These are phyloP conservation scores for Diaporthe destruens DNA, from an alignment of 2,329 filamentous ascomycete genomes.

Conservation along the genomic window DNA sequence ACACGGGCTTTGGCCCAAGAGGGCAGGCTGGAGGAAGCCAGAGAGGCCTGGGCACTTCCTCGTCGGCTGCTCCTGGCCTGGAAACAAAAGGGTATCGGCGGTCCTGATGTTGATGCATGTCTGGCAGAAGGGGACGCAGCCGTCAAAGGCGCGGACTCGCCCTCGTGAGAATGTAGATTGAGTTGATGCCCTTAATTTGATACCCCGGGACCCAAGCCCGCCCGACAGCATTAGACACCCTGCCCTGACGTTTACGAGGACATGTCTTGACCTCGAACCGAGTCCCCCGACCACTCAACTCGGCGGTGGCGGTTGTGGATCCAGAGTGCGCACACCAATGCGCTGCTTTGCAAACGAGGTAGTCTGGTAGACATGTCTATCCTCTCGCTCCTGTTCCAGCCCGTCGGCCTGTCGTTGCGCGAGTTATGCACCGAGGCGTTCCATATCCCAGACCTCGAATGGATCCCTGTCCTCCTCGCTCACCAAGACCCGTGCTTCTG, in stretches of 20 bases:
- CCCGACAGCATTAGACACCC: not conserved
- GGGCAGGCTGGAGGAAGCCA: constrained; percentile 72
- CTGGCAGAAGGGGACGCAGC: constrained; percentile 68
- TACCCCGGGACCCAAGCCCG: constrained; percentile 12
- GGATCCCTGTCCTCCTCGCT: constrained; percentile 89
- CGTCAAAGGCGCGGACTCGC: constrained; percentile 47
- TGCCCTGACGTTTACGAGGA: not conserved
- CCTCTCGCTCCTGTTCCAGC: not conserved
- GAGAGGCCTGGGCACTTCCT: constrained; percentile 67
- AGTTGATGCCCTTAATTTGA: constrained; percentile 26
- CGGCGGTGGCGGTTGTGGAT: not conserved
- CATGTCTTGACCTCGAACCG: not conserved
- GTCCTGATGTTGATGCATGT: constrained; percentile 65
- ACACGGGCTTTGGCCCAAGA: constrained; percentile 69
- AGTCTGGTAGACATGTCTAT: not conserved
- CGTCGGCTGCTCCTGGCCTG: constrained; percentile 64
- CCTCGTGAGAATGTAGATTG: constrained; percentile 23
- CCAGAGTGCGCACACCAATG: not conserved
- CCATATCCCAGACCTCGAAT: constrained; percentile 78
- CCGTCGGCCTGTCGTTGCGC: constrained; percentile 19
- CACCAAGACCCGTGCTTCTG: constrained; percentile 73
- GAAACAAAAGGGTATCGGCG: constrained; percentile 67
- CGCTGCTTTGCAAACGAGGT: constrained; percentile 4
- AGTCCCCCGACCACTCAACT: not conserved
- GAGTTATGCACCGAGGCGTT: constrained; percentile 43